Percentiles rank a stretch among this genome's conserved stretches.
Conservation (phyloP, 805 yeast species). For the Saccharomycopsis javanensis region DNA sequence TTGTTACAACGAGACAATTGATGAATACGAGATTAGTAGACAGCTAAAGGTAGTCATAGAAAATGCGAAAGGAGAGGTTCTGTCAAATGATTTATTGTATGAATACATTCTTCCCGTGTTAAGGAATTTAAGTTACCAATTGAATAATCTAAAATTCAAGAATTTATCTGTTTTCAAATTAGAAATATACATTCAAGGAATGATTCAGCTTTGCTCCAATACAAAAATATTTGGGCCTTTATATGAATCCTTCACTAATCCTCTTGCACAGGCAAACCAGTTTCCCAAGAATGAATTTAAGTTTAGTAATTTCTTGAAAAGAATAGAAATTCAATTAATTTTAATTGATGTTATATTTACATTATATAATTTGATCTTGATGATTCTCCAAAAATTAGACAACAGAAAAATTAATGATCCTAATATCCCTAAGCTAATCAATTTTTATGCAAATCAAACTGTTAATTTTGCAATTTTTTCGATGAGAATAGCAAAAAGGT, state of each 20-base stretch:
- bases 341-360: slow-evolving; percentile 17
- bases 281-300: slow-evolving; percentile 14
- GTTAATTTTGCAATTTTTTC: slow-evolving; percentile 15
- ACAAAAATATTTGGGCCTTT: slow-evolving; percentile 12
- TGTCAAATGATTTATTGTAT: slow-evolving; percentile 3
- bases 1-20: slow-evolving; percentile 1
- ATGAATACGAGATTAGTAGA: slow-evolving; percentile 12
- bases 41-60: slow-evolving; percentile 10
- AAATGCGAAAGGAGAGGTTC: neutral
- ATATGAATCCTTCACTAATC: slow-evolving; percentile 13
- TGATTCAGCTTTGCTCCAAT: slow-evolving; percentile 11
- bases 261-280: slow-evolving; percentile 16
- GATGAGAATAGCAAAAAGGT: slow-evolving; percentile 6
- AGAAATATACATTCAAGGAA: slow-evolving; percentile 13
- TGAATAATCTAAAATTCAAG: slow-evolving; percentile 5
- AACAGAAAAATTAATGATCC: slow-evolving; percentile 3
- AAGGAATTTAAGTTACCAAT: slow-evolving; percentile 9
- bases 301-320: slow-evolving; percentile 14
- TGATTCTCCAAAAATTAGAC: slow-evolving; percentile 7
- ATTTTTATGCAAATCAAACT: slow-evolving; percentile 16
- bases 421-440: slow-evolving; percentile 5
- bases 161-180: slow-evolving; percentile 11
- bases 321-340: slow-evolving; percentile 13
- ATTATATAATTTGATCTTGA: slow-evolving; percentile 12
- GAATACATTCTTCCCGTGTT: slow-evolving; percentile 13